Percentiles rank a stretch among this genome's conserved stretches.
Conservation (phyloP, 2,329 filamentous ascomycete species). For the Beauveria medogensis region DNA sequence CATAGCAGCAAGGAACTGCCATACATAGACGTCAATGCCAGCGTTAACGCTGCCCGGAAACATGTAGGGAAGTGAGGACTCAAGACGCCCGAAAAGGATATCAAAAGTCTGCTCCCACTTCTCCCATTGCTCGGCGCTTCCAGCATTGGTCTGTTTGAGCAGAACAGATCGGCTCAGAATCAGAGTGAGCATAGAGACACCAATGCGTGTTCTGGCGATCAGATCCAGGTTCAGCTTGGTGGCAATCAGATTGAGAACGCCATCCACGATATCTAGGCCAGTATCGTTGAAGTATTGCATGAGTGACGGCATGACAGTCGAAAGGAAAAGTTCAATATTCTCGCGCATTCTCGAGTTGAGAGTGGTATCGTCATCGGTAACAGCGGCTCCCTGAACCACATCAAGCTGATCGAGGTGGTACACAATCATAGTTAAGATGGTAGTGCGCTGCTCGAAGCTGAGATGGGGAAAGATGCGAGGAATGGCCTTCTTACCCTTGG, state of each 20-base stretch:
- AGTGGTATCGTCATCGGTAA: constrained; percentile 61
- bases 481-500: constrained; percentile 94
- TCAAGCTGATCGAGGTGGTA: constrained; percentile 89
- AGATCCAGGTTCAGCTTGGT: constrained; percentile 75
- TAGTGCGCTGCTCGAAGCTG: constrained; percentile 85
- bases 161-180: constrained; percentile 90
- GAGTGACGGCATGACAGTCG: constrained; percentile 80
- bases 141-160: constrained; percentile 70
- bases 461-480: constrained; percentile 92
- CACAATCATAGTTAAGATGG: constrained; percentile 90
- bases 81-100: constrained; percentile 76
- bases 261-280: constrained; percentile 82
- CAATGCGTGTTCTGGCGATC: constrained; percentile 81
- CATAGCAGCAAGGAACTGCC: constrained; percentile 94
- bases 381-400: constrained; percentile 74
- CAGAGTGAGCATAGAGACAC: constrained; percentile 84
- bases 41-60: constrained; percentile 89
- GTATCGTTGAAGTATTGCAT: constrained; percentile 89
- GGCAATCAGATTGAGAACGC: constrained; percentile 76
- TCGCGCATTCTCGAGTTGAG: constrained; percentile 75
- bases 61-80: constrained; percentile 73
- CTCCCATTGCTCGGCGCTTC: constrained; percentile 65
- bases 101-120: constrained; percentile 83
- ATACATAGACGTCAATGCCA: constrained; percentile 91
- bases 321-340: constrained; percentile 84